Evolutionary conservation across 2,329 filamentous ascomycete genomes (phyloP), one percentile per base, ranked within the genome.

Genomic region (Exophiala sp.): DNA sequence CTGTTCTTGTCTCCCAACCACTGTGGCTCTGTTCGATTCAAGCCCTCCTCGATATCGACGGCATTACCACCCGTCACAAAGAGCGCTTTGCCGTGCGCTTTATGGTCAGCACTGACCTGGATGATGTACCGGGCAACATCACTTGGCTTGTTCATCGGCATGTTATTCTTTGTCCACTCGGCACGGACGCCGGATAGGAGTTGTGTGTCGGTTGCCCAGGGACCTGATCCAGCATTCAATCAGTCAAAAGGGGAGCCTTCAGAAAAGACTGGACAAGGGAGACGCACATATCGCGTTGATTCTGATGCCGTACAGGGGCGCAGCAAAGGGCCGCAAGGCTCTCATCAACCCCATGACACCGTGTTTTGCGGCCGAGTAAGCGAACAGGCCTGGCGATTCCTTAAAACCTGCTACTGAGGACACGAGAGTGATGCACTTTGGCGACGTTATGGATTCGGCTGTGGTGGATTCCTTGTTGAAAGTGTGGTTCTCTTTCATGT

Each of bases 321-420:
- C 67, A 33, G 67, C 57, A 55, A 67, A 74, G 49, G 61, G 63
- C 32, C 74, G 66, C 35, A 80, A 63, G 8, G 73, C 69, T 18
- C 77, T 69, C 74, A 79, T 76, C 9, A 79, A 65, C 0, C 78
- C 78, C 33, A 77, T 65, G 0, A 80, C 71, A 16, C 75, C 77
- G 55, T 79, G 77, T 59, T 81, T 79, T 2, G 72, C 68, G 0
- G 76, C 68, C 3, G 71, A 71, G 58, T 80, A 79, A 11, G 76
- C 67, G 54, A 74, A 73, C 1, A 79, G 63, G 0, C 76, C 77
- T 0, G 77, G 75, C 7, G 73, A 71, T 38, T 78, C 74, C 10
- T 73, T 75, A 60, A 80, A 77, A 2, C 77, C 77, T 0, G 76
- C 75, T 1, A 75, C 70, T 7, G 72, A 78, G 33, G 73, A 72